Evolutionary conservation across 352 stramenopile species (phyloP), one percentile per base, ranked within the genome.

Genomic region (Peronospora belbahrii): DNA sequence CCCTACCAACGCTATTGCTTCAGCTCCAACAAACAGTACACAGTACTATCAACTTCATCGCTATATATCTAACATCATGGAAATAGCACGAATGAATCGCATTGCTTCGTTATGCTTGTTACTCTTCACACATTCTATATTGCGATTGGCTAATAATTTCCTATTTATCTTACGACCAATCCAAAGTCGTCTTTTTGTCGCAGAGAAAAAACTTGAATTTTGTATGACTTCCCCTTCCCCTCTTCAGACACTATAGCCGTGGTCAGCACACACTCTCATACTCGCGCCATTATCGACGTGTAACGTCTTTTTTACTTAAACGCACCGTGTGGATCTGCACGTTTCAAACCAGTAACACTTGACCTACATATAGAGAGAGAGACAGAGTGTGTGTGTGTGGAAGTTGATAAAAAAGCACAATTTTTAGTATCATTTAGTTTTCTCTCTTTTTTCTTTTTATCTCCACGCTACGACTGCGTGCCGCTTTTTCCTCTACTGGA

Each of bases 271-370:
- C 56, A 52, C 44, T 52, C 44, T 44, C 39, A 39, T 40, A 56
- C 55, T 63, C 49, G 25, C 47, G 36, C 48, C 48, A 54, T 37
- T 51, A 48, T 48, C 38, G 50, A 59, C 53, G 53, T 54, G 58
- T 59, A 42, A 67, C 54, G 43, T 48, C 30, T 37, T 31, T 52
- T 13, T 34, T 59, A 40, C 48, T 20, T 31, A n/a, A 52, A 39
- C 42, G 22, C 44, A 14, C 17, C 36, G 23, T 31, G 42, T 47
- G 41, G 36, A 59, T 55, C 42, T 30, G 24, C 41, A 27, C n/a
- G 41, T 39, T 18, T 41, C 20, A 34, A 23, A 25, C 25, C 49
- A 22, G 30, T 40, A 3, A 49, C 30, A 23, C 24, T n/a, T n/a
- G n/a, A n/a, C n/a, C n/a, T n/a, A n/a, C n/a, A n/a, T n/a, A n/a